Evolutionary conservation across 495 filamentous ascomycete species (phyloP).

Genomic region (Neurospora africana): DNA sequence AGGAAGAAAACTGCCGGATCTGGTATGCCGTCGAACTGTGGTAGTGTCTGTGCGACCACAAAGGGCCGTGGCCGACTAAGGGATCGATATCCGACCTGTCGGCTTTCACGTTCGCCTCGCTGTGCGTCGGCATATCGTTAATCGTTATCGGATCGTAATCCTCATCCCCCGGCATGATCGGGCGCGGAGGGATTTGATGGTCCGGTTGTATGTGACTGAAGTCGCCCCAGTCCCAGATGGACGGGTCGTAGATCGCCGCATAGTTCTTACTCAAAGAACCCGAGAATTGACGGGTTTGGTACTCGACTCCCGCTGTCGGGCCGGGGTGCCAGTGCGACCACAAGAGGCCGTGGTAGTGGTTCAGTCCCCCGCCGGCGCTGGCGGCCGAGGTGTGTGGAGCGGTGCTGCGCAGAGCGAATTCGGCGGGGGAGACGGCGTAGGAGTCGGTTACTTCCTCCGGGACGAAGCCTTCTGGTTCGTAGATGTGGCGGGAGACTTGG

Average conservation of each 20-base stretch:
- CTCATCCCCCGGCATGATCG: neutral
- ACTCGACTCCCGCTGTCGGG: neutral
- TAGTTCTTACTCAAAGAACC: neutral
- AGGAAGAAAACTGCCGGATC: neutral
- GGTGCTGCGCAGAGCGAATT: neutral
- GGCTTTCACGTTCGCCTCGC: slow-evolving; percentile 19
- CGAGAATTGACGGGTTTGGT: neutral
- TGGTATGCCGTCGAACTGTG: neutral
- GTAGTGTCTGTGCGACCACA: neutral
- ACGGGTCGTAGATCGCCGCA: neutral
- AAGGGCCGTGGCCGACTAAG: neutral
- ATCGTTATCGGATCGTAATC: neutral
- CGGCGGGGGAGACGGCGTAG: neutral
- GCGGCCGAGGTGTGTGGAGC: neutral
- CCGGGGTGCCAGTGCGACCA: neutral
- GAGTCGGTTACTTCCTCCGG: neutral
- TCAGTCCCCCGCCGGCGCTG: neutral
- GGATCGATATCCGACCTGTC: slow-evolving; percentile 17
- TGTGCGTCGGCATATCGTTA: slow-evolving; percentile 19
- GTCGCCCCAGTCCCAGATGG: neutral
- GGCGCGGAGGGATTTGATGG: neutral
- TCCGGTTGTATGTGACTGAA: neutral
- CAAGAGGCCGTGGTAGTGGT: neutral
- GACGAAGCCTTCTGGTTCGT: neutral
- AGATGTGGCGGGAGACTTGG: neutral